These are phyloP conservation scores for Coemansia sp. DNA, from an alignment of 192 early-diverging fungal species.

Conservation along the genomic window DNA sequence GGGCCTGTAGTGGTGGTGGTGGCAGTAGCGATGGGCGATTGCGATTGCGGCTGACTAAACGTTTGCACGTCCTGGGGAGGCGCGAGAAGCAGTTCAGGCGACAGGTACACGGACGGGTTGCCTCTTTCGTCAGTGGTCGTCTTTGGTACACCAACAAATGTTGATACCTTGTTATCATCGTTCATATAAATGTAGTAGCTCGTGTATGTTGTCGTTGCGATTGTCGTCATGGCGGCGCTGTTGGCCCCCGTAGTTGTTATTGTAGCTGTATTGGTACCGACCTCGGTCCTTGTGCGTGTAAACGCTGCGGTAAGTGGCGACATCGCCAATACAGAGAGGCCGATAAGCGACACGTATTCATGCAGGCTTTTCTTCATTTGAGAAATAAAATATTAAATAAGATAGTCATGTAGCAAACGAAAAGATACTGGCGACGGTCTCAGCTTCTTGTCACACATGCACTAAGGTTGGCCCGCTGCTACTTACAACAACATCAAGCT, in stretches of 20 bases:
- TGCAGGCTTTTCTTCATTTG: not conserved
- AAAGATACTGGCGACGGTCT: not conserved
- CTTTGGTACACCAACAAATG: constrained; percentile 33
- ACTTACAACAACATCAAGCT: not conserved
- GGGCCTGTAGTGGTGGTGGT: not conserved
- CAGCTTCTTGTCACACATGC: not conserved
- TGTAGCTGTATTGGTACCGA: not conserved
- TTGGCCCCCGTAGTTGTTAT: not conserved
- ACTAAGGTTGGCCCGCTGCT: not conserved
- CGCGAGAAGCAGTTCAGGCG: constrained; percentile 8
- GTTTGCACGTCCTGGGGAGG: constrained; percentile 5
- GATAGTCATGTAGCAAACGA: not conserved
- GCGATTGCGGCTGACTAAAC: constrained; percentile 3
- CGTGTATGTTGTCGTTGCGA: constrained; percentile 20
- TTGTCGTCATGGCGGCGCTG: constrained; percentile 10
- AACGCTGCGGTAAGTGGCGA: constrained; percentile 12
- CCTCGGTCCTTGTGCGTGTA: constrained; percentile 15
- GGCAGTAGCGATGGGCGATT: too few species aligned
- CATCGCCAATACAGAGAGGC: not conserved
- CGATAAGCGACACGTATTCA: not conserved
- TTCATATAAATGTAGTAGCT: constrained; percentile 46
- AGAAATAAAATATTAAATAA: not conserved
- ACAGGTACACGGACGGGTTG: constrained; percentile 22
- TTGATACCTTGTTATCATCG: constrained; percentile 19
- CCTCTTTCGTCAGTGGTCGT: constrained; percentile 33